Conservation (phyloP, 129 eudicot genomes). For the Arctium minus region DNA sequence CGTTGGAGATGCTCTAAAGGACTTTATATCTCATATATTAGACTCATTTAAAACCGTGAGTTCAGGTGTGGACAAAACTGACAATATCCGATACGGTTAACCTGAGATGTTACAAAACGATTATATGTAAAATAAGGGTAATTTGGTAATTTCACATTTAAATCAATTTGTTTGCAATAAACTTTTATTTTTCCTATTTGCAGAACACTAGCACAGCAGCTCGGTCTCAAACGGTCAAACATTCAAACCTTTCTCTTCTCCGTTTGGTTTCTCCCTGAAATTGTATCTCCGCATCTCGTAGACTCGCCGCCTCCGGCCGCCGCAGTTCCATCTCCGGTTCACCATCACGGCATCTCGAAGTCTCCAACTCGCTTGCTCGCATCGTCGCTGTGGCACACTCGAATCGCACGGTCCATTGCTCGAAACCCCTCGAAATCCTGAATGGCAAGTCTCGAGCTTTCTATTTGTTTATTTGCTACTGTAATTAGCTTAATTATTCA, state of each 20-base stretch:
- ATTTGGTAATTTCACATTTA: not conserved
- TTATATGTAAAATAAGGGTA: not conserved
- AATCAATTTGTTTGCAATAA: no score
- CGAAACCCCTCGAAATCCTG: not conserved
- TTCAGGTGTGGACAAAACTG: no score
- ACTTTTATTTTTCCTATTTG: no score
- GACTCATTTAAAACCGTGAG: no score
- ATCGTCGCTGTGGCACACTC: not conserved
- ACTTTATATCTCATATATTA: no score
- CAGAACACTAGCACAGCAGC: not conserved
- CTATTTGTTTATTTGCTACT: not conserved
- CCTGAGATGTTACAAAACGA: no score
- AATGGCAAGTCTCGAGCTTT: slow-evolving; percentile 18
- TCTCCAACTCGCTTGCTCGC: not conserved
- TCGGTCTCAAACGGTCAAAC: slow-evolving; percentile 1
- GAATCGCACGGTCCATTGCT: not conserved
- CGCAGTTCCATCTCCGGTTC: not conserved
- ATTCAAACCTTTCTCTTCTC: not conserved
- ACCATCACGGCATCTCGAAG: not conserved
- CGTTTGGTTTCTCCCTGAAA: not conserved
- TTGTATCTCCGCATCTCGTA: not conserved
- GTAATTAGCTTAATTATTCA: not conserved
- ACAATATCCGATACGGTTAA: no score
- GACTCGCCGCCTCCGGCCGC: not conserved
- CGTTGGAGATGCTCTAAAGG: no score